These are phyloP conservation scores for Trichocomaceae sp. DNA, from an alignment of 2,329 filamentous ascomycete genomes.

Conservation along the genomic window DNA sequence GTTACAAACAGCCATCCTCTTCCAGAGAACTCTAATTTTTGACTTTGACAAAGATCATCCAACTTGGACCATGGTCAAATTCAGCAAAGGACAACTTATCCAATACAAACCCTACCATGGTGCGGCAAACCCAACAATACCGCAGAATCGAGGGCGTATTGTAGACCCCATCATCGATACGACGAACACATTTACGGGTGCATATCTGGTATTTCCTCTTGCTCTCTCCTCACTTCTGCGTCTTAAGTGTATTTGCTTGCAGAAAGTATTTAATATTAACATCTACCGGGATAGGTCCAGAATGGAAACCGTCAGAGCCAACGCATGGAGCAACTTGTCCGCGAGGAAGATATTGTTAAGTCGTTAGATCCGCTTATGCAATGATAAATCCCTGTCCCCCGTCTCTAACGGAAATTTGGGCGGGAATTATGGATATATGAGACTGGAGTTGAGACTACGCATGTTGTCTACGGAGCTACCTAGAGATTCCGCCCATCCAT, in stretches of 20 bases:
- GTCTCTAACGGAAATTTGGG: neutral
- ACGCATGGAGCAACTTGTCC: constrained; percentile 7
- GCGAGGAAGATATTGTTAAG: constrained; percentile 11
- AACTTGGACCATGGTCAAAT: constrained; percentile 7
- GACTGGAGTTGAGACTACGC: too few relatives aligned
- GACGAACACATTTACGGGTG: constrained; percentile 11
- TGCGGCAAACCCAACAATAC: neutral
- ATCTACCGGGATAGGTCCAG: constrained; percentile 1
- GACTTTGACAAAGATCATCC: neutral
- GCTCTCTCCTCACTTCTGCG: neutral
- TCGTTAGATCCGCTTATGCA: neutral
- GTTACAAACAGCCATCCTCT: neutral
- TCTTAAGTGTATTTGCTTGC: neutral
- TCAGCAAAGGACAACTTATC: constrained; percentile 9
- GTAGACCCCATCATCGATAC: constrained; percentile 11
- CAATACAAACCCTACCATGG: constrained; percentile 6
- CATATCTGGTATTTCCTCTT: constrained; percentile 9
- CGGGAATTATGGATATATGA: too few relatives aligned
- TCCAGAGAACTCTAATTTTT: neutral
- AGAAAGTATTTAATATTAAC: neutral
- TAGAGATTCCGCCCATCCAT: neutral
- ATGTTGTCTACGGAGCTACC: neutral
- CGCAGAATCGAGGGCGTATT: constrained; percentile 5
- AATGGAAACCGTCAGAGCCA: neutral
- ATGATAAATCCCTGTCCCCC: neutral